These are phyloP conservation scores for Perilla frutescens DNA, from an alignment of 257 asterid genomes.

Conservation along the genomic window DNA sequence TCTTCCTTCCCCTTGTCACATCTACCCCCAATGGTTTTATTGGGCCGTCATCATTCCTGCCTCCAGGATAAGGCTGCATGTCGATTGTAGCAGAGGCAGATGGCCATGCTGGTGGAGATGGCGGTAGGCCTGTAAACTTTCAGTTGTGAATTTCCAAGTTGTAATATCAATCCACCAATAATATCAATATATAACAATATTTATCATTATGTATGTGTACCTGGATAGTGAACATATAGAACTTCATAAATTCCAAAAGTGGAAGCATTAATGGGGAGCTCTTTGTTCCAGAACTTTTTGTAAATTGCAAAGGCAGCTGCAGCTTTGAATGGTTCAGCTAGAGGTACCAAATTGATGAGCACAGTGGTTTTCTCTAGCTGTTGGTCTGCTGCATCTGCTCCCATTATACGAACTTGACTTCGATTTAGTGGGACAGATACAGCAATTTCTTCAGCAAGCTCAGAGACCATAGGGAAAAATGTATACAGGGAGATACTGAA, in stretches of 20 bases:
- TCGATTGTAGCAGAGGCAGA: constrained; percentile 54
- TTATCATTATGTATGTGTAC: constrained; percentile 36
- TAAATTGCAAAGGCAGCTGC: constrained; percentile 62
- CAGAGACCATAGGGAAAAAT: constrained; percentile 71
- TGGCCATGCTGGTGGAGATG: constrained; percentile 77
- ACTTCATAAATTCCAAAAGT: constrained; percentile 75
- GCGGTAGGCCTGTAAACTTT: constrained; percentile 72
- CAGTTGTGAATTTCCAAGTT: constrained; percentile 27
- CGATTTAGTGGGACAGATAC: constrained; percentile 46
- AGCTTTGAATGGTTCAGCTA: constrained; percentile 51
- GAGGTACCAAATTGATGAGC: constrained; percentile 75
- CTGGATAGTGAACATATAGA: constrained; percentile 83
- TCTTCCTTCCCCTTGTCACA: constrained; percentile 57
- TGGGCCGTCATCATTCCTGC: constrained; percentile 48
- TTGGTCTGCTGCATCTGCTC: constrained; percentile 80
- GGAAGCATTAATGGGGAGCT: constrained; percentile 52
- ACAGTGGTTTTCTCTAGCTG: constrained; percentile 74
- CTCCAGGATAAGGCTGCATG: constrained; percentile 51
- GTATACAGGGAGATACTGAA: constrained; percentile 61
- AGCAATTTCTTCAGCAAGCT: constrained; percentile 72
- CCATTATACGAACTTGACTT: constrained; percentile 87
- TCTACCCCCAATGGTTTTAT: constrained; percentile 85
- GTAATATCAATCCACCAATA: neutral
- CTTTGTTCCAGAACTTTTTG: constrained; percentile 75
- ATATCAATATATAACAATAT: no score